Conservation (phyloP, 805 yeast species). For the Sugiyamaella smithiae region DNA sequence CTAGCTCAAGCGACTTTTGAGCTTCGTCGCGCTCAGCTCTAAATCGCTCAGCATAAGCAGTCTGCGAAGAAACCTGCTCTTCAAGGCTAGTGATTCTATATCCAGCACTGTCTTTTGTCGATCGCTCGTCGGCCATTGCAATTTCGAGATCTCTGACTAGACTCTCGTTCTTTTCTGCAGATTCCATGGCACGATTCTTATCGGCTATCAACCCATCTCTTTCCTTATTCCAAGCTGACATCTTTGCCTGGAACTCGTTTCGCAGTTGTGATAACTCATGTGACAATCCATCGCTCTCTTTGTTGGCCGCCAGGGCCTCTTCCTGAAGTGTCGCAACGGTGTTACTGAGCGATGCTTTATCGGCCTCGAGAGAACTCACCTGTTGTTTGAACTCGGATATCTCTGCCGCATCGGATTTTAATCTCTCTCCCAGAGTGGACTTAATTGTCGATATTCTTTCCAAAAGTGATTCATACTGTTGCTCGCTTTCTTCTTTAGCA, state of each 20-base stretch:
- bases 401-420: conserved; percentile 39
- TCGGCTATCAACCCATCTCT: conserved; percentile 27
- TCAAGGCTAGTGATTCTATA: conserved; percentile 30
- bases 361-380: conserved; percentile 35
- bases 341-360: conserved; percentile 34
- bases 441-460: conserved; percentile 38
- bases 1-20: conserved; percentile 29
- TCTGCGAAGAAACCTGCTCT: conserved; percentile 32
- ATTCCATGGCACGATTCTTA: conserved; percentile 22
- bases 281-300: conserved; percentile 30
- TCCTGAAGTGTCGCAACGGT: conserved; percentile 38
- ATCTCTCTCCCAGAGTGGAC: conserved; percentile 42
- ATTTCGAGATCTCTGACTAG: conserved; percentile 33
- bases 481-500: conserved; percentile 39
- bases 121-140: conserved; percentile 33
- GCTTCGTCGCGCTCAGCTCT: conserved; percentile 23
- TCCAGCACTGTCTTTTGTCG: conserved; percentile 19
- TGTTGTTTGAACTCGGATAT: conserved; percentile 33
- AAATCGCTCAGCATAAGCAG: conserved; percentile 27
- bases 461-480: conserved; percentile 40
- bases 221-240: conserved; percentile 21
- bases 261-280: conserved; percentile 29
- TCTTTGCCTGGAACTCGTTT: conserved; percentile 19
- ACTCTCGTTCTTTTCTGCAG: conserved; percentile 22
- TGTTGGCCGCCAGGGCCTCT: conserved; percentile 35